phyloP scores from a whole-genome alignment of 2,329 filamentous ascomycete species.

The Verticillium albo-atrum region DNA sequence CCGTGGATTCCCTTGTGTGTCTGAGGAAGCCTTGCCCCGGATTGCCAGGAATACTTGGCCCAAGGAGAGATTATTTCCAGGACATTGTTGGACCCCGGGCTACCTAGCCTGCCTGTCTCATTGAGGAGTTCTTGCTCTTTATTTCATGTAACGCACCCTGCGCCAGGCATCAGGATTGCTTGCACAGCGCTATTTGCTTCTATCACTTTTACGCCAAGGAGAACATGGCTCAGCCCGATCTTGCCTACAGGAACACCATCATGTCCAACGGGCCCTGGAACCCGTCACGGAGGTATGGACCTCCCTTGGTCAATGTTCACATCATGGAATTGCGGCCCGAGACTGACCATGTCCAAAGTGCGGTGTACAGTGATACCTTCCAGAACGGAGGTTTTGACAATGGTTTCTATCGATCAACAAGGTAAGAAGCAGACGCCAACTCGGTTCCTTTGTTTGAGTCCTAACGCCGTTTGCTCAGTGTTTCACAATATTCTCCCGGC shows the following conservation, averaged over 20 bases:
- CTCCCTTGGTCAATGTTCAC: constrained; percentile 6
- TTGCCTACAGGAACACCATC: constrained; percentile 41
- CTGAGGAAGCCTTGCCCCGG: constrained; percentile 10
- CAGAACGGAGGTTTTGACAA: constrained; percentile 29
- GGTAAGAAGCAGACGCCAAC: constrained; percentile 25
- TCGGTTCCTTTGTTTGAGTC: neutral
- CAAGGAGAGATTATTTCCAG: constrained; percentile 10
- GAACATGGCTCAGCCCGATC: constrained; percentile 43
- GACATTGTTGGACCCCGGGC: constrained; percentile 5
- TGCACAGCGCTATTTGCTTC: neutral
- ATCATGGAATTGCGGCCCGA: neutral
- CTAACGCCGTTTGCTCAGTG: constrained; percentile 26
- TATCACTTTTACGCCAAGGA: constrained; percentile 3
- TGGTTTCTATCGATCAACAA: constrained; percentile 28
- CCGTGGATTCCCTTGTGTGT: constrained; percentile 15
- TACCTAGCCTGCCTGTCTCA: constrained; percentile 9
- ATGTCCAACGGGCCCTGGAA: constrained; percentile 46
- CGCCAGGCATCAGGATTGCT: constrained; percentile 4
- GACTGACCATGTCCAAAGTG: constrained; percentile 18
- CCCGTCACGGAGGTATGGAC: constrained; percentile 47
- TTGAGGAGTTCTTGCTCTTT: constrained; percentile 11
- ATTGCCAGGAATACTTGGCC: constrained; percentile 13
- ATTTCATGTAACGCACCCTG: constrained; percentile 12
- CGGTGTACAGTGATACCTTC: constrained; percentile 27
- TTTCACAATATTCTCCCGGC: constrained; percentile 31